phyloP scores from a whole-genome alignment of 108 stramenopile species.

The Cyclotella distinguenda region DNA sequence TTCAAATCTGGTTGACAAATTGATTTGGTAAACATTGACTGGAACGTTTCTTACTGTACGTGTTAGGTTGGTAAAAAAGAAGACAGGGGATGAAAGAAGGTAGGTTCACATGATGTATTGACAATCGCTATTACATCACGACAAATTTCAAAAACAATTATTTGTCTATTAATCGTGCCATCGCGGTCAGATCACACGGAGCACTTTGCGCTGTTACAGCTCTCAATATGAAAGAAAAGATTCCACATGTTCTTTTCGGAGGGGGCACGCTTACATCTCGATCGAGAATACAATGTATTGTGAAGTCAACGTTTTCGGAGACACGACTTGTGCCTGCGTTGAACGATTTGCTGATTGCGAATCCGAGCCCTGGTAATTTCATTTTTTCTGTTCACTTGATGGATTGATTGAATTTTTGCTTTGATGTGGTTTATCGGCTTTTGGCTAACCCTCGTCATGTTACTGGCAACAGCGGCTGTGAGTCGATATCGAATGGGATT shows the following conservation, averaged over 20 bases:
- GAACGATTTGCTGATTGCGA: conserved; percentile 94
- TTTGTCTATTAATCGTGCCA: too few relatives aligned
- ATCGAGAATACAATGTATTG: conserved; percentile 85
- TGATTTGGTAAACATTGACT: not conserved
- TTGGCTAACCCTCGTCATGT: not conserved
- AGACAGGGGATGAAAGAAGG: conserved; percentile 83
- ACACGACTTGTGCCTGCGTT: conserved; percentile 91
- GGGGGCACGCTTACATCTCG: conserved; percentile 55
- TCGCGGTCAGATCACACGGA: conserved; percentile 72
- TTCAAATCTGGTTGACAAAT: too few relatives aligned
- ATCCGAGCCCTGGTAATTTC: conserved; percentile 79
- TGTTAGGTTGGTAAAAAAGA: conserved; percentile 57
- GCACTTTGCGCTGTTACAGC: conserved; percentile 88
- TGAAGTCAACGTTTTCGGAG: conserved; percentile 92
- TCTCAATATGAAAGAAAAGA: conserved; percentile 66
- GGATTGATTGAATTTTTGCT: not conserved
- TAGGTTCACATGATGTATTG: not conserved
- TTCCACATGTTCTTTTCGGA: conserved; percentile 78
- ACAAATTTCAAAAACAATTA: too few relatives aligned
- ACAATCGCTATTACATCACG: not conserved
- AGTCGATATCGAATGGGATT: conserved; percentile 89
- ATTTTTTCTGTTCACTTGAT: not conserved
- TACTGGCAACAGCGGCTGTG: conserved; percentile 55
- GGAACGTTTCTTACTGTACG: not conserved
- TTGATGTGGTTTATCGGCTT: not conserved